phyloP scores from a whole-genome alignment of 306 rosid species.

The Canavalia gladiata region DNA sequence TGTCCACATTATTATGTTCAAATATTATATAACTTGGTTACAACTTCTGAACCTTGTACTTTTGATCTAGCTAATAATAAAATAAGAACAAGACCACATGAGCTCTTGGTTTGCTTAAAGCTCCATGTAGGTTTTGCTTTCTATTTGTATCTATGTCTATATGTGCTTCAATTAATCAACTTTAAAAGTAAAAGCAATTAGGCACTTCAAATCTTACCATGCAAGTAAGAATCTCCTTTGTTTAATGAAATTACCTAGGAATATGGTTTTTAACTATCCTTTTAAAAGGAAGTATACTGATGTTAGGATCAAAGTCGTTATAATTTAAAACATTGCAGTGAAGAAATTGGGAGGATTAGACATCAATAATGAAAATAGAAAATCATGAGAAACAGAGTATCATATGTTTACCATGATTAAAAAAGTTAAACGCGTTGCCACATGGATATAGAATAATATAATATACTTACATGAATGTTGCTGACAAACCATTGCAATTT shows the following conservation, averaged over 20 bases:
- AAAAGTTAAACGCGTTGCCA: background rate
- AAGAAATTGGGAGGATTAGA: constrained; percentile 37
- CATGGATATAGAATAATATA: background rate
- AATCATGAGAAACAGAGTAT: background rate
- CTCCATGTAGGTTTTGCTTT: background rate
- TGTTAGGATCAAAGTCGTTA: constrained; percentile 65
- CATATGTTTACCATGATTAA: background rate
- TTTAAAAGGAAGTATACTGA: constrained; percentile 81
- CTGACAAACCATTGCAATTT: background rate
- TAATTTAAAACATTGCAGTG: constrained; percentile 70
- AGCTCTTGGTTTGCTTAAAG: background rate
- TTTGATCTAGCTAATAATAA: constrained; percentile 26
- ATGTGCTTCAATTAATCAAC: background rate
- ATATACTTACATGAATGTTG: background rate
- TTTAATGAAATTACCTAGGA: constrained; percentile 53
- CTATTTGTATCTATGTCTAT: background rate
- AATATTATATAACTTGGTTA: constrained; percentile 15
- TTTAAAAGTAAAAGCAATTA: background rate
- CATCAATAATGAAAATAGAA: constrained; percentile 3
- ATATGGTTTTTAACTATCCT: constrained; percentile 73
- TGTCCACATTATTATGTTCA: constrained; percentile 25
- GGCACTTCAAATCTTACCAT: constrained; percentile 12
- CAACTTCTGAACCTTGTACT: constrained; percentile 43
- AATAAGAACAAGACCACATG: constrained; percentile 14
- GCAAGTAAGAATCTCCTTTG: constrained; percentile 26